Percentiles rank a stretch among this genome's conserved stretches.
phyloP scores from a whole-genome alignment of 2,329 filamentous ascomycete species.

The Thelonectria rubi region DNA sequence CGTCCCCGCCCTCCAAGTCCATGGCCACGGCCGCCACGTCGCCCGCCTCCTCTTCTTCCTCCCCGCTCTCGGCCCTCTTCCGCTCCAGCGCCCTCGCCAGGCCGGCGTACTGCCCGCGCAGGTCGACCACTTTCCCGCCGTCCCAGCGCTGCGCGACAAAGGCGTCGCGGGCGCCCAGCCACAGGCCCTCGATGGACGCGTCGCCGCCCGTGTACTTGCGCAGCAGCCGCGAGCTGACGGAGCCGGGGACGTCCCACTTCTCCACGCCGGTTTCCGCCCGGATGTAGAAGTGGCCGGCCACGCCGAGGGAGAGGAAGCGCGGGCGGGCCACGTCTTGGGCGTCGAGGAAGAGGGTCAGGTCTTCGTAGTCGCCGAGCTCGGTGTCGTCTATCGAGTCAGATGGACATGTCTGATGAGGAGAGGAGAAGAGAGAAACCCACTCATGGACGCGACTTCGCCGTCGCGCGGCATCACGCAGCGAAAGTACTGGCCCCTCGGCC shows the following conservation, averaged over 20 bases:
- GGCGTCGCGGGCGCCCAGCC: slow-evolving; percentile 33
- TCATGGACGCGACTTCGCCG: slow-evolving; percentile 29
- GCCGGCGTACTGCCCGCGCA: slow-evolving; percentile 26
- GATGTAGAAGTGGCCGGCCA: slow-evolving; percentile 31
- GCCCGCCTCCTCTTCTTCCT: slow-evolving; percentile 17
- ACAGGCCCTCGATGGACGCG: slow-evolving; percentile 24
- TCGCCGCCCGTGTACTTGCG: slow-evolving; percentile 16
- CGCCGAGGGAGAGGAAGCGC: slow-evolving; percentile 33
- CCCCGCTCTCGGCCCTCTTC: background rate
- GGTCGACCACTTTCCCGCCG: slow-evolving; percentile 27
- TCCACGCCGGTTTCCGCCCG: slow-evolving; percentile 27
- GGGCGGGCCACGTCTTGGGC: slow-evolving; percentile 37
- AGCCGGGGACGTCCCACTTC: slow-evolving; percentile 29
- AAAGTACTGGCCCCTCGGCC: slow-evolving; percentile 31
- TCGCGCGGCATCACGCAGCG: slow-evolving; percentile 30
- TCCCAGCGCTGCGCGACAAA: slow-evolving; percentile 39
- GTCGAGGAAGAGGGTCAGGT: slow-evolving; percentile 28
- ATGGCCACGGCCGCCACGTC: slow-evolving; percentile 30
- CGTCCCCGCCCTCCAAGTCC: slow-evolving; percentile 22
- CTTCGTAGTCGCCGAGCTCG: slow-evolving; percentile 33
- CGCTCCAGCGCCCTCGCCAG: slow-evolving; percentile 13
- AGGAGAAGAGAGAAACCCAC: slow-evolving; percentile 17
- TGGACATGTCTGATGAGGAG: background rate
- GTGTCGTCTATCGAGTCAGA: slow-evolving; percentile 21
- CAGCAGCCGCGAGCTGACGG: slow-evolving; percentile 12